Evolutionary conservation across 148 eudicot genomes (phyloP).

Genomic region (Euryodendron excelsum): DNA sequence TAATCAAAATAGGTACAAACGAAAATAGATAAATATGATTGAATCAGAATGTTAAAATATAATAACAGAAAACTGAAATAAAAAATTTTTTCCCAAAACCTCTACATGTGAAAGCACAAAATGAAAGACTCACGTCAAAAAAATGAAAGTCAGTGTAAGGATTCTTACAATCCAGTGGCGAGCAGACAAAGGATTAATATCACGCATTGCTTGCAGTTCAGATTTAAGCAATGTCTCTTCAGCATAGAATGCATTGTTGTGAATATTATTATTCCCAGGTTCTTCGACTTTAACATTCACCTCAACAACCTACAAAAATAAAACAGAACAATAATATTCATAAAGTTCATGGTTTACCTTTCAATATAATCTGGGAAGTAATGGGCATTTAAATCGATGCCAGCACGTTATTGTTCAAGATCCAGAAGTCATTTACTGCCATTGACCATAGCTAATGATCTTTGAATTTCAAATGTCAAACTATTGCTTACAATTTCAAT

Average conservation of each 20-base stretch:
- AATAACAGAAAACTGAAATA: background rate
- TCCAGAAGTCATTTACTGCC: background rate
- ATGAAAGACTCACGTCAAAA: background rate
- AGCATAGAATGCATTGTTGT: conserved; percentile 91
- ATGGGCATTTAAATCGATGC: background rate
- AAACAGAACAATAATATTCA: background rate
- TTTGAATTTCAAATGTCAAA: background rate
- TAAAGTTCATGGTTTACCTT: background rate
- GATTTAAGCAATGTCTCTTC: conserved; percentile 82
- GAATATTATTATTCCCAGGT: conserved; percentile 86
- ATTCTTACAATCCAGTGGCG: conserved; percentile 98
- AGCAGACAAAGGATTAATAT: conserved; percentile 83
- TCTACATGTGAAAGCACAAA: background rate
- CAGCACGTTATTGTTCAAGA: background rate
- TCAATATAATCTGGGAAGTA: background rate
- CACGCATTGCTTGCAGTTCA: conserved; percentile 89
- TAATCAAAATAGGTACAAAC: background rate
- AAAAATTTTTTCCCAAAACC: background rate
- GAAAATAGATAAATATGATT: background rate
- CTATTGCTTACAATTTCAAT: background rate
- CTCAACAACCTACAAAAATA: conserved; percentile 71
- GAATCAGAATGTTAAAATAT: too few species aligned
- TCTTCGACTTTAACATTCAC: conserved; percentile 87
- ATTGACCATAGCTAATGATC: background rate
- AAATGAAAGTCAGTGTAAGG: background rate